Evolutionary conservation across 495 filamentous ascomycete species (phyloP), one percentile per base, ranked within the genome.

Genomic region (Neurospora sp.): DNA sequence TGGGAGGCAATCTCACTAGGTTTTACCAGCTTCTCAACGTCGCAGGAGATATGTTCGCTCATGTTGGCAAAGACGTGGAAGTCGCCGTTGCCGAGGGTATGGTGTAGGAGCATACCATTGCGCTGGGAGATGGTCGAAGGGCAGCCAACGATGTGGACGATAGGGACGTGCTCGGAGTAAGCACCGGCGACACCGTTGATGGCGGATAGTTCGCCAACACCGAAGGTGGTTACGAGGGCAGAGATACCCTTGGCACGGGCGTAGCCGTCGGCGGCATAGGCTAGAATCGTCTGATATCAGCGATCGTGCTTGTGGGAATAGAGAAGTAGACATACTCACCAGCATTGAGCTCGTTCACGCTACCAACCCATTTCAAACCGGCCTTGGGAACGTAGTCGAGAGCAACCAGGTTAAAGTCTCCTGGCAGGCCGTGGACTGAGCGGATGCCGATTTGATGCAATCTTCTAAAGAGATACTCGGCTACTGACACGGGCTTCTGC

Each of bases 71-170:
- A 97, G n/a, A 92, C 92, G 71, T 91, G 89, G 81, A 92, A 96
- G 78, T 96, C 91, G 39, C 94, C 94, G 77, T 97, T 96, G 40
- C 94, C 94, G 16, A 98, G 89, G 1, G 94, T 97, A 81, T 98
- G 95, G 79, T 98, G 95, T 14, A 98, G 85, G n/a, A 96, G 83
- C 79, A 90, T 85, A 75, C 88, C 87, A 73, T 87, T 82, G 69
- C 81, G 83, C 77, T 91, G 89, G 7, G 87, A 86, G 59, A 84
- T 77, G 39, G 86, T 91, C 8, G 86, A 85, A 0, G 91, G 91
- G 59, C 86, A 87, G 3, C 93, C 93, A 40, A 96, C 92, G 70
- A 97, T 92, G 78, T 97, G 93, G 27, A 95, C 87, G 14, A 97
- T 83, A 0, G 92, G 91, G 1, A 93, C 89, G 73, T 88, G 87